A percentile compares a stretch with the other conserved stretches of the same genome.
These are phyloP conservation scores for Paecilomyces sp. DNA, from an alignment of 2,329 filamentous ascomycete species.

Conservation along the genomic window DNA sequence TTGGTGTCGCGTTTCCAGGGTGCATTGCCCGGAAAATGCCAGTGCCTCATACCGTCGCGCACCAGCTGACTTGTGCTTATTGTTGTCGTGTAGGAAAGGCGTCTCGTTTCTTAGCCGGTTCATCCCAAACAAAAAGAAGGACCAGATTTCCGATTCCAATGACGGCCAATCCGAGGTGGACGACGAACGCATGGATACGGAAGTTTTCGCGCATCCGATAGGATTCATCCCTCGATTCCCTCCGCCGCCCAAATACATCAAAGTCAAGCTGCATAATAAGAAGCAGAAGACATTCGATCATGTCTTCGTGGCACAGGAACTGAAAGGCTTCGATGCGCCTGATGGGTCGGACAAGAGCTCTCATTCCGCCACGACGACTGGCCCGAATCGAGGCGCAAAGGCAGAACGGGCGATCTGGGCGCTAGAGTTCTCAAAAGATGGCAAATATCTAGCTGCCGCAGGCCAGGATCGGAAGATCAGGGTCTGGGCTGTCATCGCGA, in stretches of 20 bases:
- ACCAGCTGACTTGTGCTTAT: not conserved
- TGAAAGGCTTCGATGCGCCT: constrained; percentile 53
- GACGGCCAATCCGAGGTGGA: constrained; percentile 64
- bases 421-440: constrained; percentile 86
- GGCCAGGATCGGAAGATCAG: constrained; percentile 81
- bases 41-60: not conserved
- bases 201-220: constrained; percentile 71
- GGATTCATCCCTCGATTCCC: constrained; percentile 83
- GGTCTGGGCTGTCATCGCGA: constrained; percentile 83
- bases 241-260: constrained; percentile 84
- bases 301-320: constrained; percentile 85
- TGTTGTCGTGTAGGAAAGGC: constrained; percentile 59
- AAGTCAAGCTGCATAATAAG: constrained; percentile 73
- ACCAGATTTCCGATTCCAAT: constrained; percentile 39
- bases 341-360: constrained; percentile 21
- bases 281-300: constrained; percentile 74
- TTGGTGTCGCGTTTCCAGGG: not conserved
- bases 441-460: constrained; percentile 82
- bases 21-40: not conserved
- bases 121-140: constrained; percentile 69
- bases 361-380: constrained; percentile 15
- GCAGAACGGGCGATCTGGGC: constrained; percentile 74
- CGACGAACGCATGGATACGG: constrained; percentile 67
- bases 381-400: constrained; percentile 15
- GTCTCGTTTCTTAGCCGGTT: constrained; percentile 86